Percentiles rank a stretch among this genome's conserved stretches.
These are phyloP conservation scores for Suzukiozyma palmioleophila DNA, from an alignment of 1,139 yeast genomes.

Conservation along the genomic window DNA sequence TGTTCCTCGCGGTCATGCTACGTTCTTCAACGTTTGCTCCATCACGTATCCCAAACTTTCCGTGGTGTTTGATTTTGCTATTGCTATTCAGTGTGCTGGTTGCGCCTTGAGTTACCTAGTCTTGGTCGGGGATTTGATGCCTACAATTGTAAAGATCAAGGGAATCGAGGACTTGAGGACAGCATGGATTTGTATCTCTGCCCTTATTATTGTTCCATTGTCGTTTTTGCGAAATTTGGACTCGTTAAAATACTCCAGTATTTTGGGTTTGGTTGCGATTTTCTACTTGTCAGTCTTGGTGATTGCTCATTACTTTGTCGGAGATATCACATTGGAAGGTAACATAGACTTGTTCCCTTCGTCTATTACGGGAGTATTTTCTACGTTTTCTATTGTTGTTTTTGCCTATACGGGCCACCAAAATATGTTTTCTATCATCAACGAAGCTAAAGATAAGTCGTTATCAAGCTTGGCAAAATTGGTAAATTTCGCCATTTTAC, in stretches of 20 bases:
- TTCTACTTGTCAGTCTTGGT: conserved; percentile 36
- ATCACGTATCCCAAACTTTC: conserved; percentile 83
- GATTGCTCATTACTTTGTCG: conserved; percentile 27
- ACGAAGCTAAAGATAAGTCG: conserved; percentile 53
- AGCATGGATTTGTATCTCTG: conserved; percentile 37
- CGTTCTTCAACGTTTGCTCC: conserved; percentile 80
- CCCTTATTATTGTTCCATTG: conserved; percentile 36
- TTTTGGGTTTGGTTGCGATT: conserved; percentile 39
- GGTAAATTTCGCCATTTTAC: conserved; percentile 47
- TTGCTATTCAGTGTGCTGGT: conserved; percentile 74
- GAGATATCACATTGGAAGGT: conserved; percentile 53
- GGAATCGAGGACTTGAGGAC: conserved; percentile 20
- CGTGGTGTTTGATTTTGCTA: conserved; percentile 79
- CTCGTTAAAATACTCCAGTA: conserved; percentile 41
- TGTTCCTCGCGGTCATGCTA: conserved; percentile 70
- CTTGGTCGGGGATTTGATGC: conserved; percentile 45
- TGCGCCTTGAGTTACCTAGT: conserved; percentile 45
- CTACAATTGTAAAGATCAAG: conserved; percentile 30
- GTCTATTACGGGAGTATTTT: conserved; percentile 55
- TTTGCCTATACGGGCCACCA: conserved; percentile 50
- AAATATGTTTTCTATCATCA: conserved; percentile 47
- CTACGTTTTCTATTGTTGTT: conserved; percentile 49
- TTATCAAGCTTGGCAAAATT: conserved; percentile 49
- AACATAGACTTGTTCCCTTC: conserved; percentile 55
- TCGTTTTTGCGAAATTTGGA: conserved; percentile 42